phyloP scores from a whole-genome alignment of 1,139 yeast species.

The Lodderomyces jiufengensis region DNA sequence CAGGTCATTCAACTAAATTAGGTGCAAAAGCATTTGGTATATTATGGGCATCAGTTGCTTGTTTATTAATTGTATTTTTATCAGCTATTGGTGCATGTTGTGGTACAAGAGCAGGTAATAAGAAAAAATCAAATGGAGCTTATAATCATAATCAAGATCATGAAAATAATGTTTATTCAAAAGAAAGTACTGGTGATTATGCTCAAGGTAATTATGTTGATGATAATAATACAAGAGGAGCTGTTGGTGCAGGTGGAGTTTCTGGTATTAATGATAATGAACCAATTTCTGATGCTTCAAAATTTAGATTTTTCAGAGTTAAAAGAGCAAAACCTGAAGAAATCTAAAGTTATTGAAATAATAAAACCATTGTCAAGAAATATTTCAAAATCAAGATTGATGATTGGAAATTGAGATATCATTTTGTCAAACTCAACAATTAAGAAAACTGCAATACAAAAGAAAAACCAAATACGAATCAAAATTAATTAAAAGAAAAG shows the following conservation, averaged over 20 bases:
- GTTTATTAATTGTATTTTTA: constrained; percentile 12
- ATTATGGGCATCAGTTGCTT: constrained; percentile 42
- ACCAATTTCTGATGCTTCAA: constrained; percentile 13
- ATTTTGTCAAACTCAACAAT: too few species aligned
- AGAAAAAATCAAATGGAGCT: constrained; percentile 2
- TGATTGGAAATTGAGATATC: too few species aligned
- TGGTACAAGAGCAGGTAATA: constrained; percentile 7
- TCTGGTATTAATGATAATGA: constrained; percentile 6
- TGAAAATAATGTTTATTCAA: constrained; percentile 2
- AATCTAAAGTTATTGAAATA: constrained; percentile 4
- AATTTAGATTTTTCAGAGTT: constrained; percentile 16
- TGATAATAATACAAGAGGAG: constrained; percentile 5
- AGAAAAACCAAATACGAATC: too few species aligned
- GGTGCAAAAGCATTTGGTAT: constrained; percentile 62
- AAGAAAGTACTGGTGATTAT: constrained; percentile 8
- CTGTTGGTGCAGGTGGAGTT: constrained; percentile 4
- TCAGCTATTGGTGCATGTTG: constrained; percentile 8
- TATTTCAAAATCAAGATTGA: too few species aligned
- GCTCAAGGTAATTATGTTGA: constrained; percentile 7
- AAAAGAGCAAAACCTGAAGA: constrained; percentile 14
- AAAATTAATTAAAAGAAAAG: too few species aligned
- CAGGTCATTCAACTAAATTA: constrained; percentile 45
- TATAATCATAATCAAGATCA: constrained; percentile 1
- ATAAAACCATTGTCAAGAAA: too few species aligned
- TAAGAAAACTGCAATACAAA: too few species aligned